Conservation (phyloP, 345 rosid genomes). For the Kandelia obovata region DNA sequence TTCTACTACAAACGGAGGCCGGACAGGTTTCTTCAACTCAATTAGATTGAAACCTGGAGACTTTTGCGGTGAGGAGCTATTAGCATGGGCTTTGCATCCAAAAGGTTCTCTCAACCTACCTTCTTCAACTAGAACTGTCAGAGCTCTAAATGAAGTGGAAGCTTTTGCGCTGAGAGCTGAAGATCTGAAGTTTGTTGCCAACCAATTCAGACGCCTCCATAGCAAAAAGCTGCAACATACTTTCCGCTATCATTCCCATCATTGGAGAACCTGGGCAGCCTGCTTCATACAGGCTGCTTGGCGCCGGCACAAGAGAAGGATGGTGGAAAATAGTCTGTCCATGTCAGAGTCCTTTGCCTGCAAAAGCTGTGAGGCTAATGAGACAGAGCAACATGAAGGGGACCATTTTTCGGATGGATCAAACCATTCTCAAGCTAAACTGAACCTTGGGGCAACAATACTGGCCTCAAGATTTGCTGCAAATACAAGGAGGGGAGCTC, state of each 20-base stretch:
- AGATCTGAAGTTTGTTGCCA: conserved; percentile 63
- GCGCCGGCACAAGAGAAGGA: conserved; percentile 14
- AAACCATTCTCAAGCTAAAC: conserved; percentile 43
- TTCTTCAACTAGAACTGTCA: conserved; percentile 59
- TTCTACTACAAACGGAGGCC: conserved; percentile 63
- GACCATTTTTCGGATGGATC: conserved; percentile 13
- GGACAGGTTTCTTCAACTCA: conserved; percentile 60
- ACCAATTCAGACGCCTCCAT: conserved; percentile 57
- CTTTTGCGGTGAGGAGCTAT: conserved; percentile 65
- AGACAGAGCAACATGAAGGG: background rate
- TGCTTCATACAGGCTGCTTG: conserved; percentile 23
- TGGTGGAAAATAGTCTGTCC: conserved; percentile 29
- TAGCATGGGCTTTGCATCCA: conserved; percentile 61
- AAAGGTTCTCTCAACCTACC: conserved; percentile 51
- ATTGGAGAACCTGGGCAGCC: conserved; percentile 37
- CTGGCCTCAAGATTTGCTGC: conserved; percentile 9
- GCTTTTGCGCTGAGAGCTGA: conserved; percentile 60
- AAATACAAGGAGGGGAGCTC: conserved; percentile 24
- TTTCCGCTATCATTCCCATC: conserved; percentile 58
- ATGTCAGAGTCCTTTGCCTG: conserved; percentile 39
- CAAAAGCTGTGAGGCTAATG: conserved; percentile 13
- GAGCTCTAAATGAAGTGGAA: conserved; percentile 56
- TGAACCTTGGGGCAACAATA: conserved; percentile 54
- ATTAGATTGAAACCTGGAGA: conserved; percentile 54
- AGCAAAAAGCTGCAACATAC: conserved; percentile 65